These are phyloP conservation scores for Ceratobasidium theobromae DNA, from an alignment of 1,284 basidiomycete species.

Conservation along the genomic window DNA sequence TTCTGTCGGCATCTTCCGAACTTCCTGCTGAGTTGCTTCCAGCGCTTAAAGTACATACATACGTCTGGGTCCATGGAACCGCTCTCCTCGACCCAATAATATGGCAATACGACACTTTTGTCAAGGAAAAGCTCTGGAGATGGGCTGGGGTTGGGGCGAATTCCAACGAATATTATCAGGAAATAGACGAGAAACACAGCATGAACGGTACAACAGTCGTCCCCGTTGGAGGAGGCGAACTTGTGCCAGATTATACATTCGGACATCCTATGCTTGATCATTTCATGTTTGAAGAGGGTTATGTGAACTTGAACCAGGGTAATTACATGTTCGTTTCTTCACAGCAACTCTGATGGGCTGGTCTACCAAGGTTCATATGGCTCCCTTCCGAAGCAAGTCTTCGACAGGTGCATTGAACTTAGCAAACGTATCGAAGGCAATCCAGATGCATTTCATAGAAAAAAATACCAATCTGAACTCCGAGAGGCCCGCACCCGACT, in stretches of 20 bases:
- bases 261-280: constrained; percentile 60
- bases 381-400: constrained; percentile 62
- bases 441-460: constrained; percentile 64
- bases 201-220: constrained; percentile 41
- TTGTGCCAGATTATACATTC: constrained; percentile 44
- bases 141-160: constrained; percentile 56
- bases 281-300: constrained; percentile 60
- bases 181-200: constrained; percentile 48
- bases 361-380: constrained; percentile 64
- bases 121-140: constrained; percentile 65
- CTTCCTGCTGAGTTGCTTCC: constrained; percentile 43
- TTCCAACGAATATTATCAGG: constrained; percentile 48
- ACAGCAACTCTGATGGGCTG: not conserved
- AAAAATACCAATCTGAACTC: constrained; percentile 49
- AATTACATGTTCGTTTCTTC: constrained; percentile 33
- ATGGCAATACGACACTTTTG: constrained; percentile 78
- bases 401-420: constrained; percentile 52
- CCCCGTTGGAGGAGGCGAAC: constrained; percentile 35
- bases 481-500: constrained; percentile 52
- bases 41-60: constrained; percentile 59
- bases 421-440: constrained; percentile 56
- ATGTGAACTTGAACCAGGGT: constrained; percentile 70
- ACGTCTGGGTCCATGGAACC: constrained; percentile 61
- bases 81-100: constrained; percentile 55
- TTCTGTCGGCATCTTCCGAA: constrained; percentile 38